A percentile compares a stretch with the other conserved stretches of the same genome.
These are phyloP conservation scores for Strigomonas culicis DNA, from an alignment of 208 protist genomes.

Conservation along the genomic window DNA sequence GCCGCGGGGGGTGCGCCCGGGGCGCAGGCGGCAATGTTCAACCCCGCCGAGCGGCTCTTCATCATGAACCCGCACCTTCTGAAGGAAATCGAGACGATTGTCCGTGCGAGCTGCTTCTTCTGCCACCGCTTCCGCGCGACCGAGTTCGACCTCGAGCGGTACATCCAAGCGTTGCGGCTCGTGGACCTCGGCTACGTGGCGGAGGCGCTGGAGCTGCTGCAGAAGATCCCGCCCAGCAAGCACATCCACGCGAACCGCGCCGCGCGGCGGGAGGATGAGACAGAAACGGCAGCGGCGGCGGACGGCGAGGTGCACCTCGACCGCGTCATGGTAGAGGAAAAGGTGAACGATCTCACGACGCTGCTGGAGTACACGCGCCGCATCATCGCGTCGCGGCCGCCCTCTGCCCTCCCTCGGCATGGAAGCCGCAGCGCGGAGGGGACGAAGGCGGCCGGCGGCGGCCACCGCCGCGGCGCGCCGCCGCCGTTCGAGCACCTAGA, in stretches of 20 bases:
- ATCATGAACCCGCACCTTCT: conserved; percentile 83
- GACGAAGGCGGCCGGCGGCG: background rate
- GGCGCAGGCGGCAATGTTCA: too few species aligned
- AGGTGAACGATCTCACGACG: background rate
- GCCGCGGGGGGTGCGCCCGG: too few species aligned
- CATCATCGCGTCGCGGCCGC: too few species aligned
- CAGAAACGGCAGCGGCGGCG: too few species aligned
- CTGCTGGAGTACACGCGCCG: background rate
- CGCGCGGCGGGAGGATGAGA: too few species aligned
- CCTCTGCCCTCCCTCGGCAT: too few species aligned
- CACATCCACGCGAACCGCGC: too few species aligned
- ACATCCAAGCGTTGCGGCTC: conserved; percentile 68
- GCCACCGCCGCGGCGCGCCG: background rate
- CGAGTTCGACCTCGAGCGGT: conserved; percentile 80
- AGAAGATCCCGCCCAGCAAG: conserved; percentile 2
- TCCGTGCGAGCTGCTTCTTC: conserved; percentile 86
- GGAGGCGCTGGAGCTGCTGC: conserved; percentile 79
- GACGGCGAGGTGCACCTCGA: too few species aligned
- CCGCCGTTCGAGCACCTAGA: background rate
- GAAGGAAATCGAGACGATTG: conserved; percentile 68
- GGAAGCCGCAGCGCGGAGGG: too few species aligned
- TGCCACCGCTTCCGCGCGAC: conserved; percentile 77
- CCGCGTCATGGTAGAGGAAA: too few species aligned
- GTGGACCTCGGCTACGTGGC: conserved; percentile 67
- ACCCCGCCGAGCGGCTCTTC: conserved; percentile 30